These are phyloP conservation scores for Lasiodiplodia theobromae DNA, from an alignment of 2,329 filamentous ascomycete species.

Conservation along the genomic window DNA sequence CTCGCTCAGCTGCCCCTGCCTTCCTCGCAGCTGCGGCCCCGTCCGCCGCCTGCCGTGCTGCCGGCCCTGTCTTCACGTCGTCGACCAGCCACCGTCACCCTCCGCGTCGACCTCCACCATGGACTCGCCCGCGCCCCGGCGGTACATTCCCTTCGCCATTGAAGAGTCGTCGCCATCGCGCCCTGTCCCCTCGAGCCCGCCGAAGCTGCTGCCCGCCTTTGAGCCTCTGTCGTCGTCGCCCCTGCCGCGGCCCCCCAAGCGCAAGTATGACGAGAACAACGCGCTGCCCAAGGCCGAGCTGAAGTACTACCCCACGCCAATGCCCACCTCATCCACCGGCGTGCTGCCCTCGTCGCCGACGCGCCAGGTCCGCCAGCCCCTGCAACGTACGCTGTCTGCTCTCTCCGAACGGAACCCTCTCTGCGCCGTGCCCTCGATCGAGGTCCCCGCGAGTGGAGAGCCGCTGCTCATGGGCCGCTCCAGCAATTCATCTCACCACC, in stretches of 20 bases:
- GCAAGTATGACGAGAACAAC: conserved; percentile 62
- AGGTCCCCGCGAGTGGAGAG: conserved; percentile 82
- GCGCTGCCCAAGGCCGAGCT: conserved; percentile 58
- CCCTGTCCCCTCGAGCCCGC: conserved; percentile 58
- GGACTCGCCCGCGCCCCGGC: conserved; percentile 42
- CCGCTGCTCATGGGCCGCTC: conserved; percentile 87
- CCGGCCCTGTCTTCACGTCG: conserved; percentile 17
- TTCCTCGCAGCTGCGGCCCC: conserved; percentile 35
- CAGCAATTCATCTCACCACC: conserved; percentile 93
- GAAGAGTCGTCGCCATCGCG: conserved; percentile 37
- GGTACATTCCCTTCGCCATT: conserved; percentile 39
- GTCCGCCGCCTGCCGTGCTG: conserved; percentile 31
- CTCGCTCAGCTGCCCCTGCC: conserved; percentile 35
- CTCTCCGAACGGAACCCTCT: conserved; percentile 84
- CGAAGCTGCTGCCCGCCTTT: conserved; percentile 78
- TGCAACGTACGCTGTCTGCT: conserved; percentile 68
- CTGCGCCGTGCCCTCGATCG: conserved; percentile 80
- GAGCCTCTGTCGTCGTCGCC: conserved; percentile 82
- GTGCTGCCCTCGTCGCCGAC: conserved; percentile 83
- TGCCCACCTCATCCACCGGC: conserved; percentile 92
- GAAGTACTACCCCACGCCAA: conserved; percentile 86
- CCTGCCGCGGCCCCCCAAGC: conserved; percentile 71
- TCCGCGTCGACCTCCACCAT: conserved; percentile 42
- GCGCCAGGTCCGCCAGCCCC: conserved; percentile 56
- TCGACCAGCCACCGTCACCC: conserved; percentile 39